Evolutionary conservation across 345 rosid genomes (phyloP).

Genomic region (Moringa oleifera): DNA sequence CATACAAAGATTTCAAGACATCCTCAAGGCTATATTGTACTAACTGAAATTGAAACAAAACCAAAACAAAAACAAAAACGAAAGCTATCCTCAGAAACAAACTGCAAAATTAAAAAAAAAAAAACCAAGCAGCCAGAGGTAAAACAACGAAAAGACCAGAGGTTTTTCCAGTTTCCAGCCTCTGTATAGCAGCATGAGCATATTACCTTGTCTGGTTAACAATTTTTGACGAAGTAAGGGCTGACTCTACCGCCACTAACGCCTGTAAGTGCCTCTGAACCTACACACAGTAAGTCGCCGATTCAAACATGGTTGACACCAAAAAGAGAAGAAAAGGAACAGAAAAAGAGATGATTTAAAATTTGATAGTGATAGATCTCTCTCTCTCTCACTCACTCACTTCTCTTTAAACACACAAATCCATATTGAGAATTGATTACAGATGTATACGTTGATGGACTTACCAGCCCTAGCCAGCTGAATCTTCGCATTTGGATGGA

Average conservation of each 20-base stretch:
- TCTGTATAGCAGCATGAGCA: background rate
- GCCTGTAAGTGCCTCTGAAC: slow-evolving; percentile 42
- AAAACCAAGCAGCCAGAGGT: background rate
- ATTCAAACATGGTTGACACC: too few relatives aligned
- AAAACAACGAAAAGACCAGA: background rate
- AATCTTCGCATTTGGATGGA: slow-evolving; percentile 38
- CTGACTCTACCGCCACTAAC: slow-evolving; percentile 26
- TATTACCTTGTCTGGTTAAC: slow-evolving; percentile 30
- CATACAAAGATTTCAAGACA: background rate
- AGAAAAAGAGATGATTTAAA: background rate
- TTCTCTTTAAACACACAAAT: too few relatives aligned
- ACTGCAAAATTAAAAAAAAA: background rate
- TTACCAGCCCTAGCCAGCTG: slow-evolving; percentile 46
- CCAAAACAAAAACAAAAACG: too few relatives aligned
- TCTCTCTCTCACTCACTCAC: too few relatives aligned
- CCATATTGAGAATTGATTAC: background rate
- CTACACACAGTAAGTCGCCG: slow-evolving; percentile 23
- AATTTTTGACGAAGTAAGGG: background rate
- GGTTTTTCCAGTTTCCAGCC: too few relatives aligned
- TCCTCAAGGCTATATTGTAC: background rate
- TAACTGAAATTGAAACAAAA: too few relatives aligned
- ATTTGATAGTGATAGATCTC: background rate
- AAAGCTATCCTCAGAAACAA: too few relatives aligned
- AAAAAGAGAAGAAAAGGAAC: slow-evolving; percentile 1
- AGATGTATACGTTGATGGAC: slow-evolving; percentile 11